These are phyloP conservation scores for Megacollybia marginata DNA, from an alignment of 768 basidiomycete genomes.

Conservation along the genomic window DNA sequence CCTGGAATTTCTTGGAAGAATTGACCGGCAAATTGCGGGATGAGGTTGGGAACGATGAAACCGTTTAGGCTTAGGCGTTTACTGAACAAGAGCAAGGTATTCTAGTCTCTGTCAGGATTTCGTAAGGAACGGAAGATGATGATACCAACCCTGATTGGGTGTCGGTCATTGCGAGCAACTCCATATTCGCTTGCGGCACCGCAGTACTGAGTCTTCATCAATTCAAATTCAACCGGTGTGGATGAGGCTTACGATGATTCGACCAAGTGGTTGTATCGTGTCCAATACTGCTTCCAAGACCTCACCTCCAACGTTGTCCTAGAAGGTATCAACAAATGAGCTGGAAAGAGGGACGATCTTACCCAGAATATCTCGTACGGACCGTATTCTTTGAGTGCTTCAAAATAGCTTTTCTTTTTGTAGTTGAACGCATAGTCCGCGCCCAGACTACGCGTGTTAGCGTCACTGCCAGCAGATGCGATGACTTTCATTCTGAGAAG, in stretches of 20 bases:
- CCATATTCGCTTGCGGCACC: neutral
- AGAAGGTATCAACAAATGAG: neutral
- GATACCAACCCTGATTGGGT: neutral
- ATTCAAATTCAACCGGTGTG: too few species aligned
- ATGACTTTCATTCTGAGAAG: neutral
- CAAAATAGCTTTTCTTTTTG: neutral
- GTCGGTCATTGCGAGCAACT: neutral
- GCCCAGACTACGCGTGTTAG: neutral
- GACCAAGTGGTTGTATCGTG: neutral
- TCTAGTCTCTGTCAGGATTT: neutral
- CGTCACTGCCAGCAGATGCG: neutral
- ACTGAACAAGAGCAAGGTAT: neutral
- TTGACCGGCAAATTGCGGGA: neutral
- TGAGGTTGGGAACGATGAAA: neutral
- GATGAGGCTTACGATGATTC: neutral
- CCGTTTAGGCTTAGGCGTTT: neutral
- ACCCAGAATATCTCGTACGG: neutral
- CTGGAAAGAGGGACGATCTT: too few species aligned
- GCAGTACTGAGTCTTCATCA: neutral
- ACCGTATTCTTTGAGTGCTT: neutral
- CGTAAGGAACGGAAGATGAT: too few species aligned
- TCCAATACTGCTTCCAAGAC: neutral
- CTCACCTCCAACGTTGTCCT: constrained; percentile 1
- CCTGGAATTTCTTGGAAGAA: neutral
- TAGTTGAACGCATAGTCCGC: neutral